These are phyloP conservation scores for Mucor velutinosus DNA, from an alignment of 371 early-diverging fungal genomes.

Conservation along the genomic window DNA sequence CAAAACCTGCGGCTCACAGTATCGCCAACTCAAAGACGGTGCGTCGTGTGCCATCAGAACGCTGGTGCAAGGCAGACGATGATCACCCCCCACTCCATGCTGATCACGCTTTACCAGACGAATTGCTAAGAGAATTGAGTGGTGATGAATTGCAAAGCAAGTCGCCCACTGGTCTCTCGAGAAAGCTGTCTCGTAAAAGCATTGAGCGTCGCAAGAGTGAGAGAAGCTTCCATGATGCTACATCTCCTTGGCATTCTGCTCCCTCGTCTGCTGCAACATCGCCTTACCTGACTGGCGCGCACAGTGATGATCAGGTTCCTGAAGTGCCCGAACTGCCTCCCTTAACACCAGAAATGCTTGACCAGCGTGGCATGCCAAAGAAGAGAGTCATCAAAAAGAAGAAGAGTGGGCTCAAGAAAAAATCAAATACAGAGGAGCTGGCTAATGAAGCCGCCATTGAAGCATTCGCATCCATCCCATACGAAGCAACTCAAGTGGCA, in stretches of 20 bases:
- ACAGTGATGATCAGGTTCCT: conserved; percentile 5
- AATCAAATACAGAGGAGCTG: background rate
- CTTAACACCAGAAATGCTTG: conserved; percentile 2
- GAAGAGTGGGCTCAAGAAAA: conserved; percentile 1
- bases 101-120: conserved; percentile 18
- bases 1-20: background rate
- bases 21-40: background rate
- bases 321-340: conserved; percentile 26
- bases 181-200: conserved; percentile 29
- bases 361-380: background rate
- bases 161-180: conserved; percentile 24
- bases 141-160: conserved; percentile 17
- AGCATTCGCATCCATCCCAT: conserved; percentile 43
- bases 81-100: background rate
- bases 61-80: conserved; percentile 34
- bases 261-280: conserved; percentile 19
- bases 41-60: conserved; percentile 39
- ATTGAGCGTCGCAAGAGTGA: conserved; percentile 34
- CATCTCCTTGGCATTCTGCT: conserved; percentile 13
- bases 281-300: conserved; percentile 4
- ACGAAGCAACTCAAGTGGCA: conserved; percentile 26
- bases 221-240: conserved; percentile 20
- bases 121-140: conserved; percentile 24
- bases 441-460: background rate
- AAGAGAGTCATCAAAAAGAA: conserved; percentile 12